Percentiles rank a stretch among this genome's conserved stretches.
phyloP scores from a whole-genome alignment of 2,329 filamentous ascomycete species.

The Fusarium pseudoanthophilum region DNA sequence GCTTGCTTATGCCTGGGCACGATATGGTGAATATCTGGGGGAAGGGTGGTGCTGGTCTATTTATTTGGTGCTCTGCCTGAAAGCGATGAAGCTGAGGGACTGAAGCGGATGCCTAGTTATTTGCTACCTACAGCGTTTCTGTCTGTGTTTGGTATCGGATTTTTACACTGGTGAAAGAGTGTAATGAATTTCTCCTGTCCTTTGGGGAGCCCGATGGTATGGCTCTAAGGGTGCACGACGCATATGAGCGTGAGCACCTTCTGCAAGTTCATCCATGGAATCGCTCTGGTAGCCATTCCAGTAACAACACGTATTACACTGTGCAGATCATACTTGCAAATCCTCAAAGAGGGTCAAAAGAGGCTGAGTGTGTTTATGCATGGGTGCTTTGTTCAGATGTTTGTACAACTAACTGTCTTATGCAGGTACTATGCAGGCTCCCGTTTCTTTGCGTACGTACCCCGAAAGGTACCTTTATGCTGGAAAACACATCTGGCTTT shows the following conservation, averaged over 20 bases:
- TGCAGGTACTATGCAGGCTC: not conserved
- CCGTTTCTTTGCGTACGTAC: not conserved
- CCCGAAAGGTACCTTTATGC: no score
- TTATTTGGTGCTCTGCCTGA: not conserved
- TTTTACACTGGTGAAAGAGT: accelerated
- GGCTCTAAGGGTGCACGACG: not conserved
- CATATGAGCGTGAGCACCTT: not conserved
- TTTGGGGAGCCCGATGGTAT: accelerated
- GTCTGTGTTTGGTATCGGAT: not conserved
- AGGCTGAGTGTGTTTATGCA: not conserved
- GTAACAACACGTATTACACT: not conserved
- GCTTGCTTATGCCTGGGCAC: no score
- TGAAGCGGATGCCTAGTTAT: not conserved
- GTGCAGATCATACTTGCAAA: accelerated
- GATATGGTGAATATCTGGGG: no score
- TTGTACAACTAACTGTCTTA: not conserved
- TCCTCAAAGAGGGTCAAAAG: not conserved
- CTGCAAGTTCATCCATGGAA: not conserved
- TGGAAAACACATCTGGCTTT: not conserved
- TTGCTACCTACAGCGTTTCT: not conserved
- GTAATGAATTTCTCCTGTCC: accelerated
- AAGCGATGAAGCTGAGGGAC: no score
- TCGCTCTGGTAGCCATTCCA: accelerated
- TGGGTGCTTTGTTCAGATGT: not conserved
- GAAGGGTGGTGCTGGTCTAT: not conserved